Conservation (phyloP, 257 asterid genomes). For the Nicotiana knightiana region DNA sequence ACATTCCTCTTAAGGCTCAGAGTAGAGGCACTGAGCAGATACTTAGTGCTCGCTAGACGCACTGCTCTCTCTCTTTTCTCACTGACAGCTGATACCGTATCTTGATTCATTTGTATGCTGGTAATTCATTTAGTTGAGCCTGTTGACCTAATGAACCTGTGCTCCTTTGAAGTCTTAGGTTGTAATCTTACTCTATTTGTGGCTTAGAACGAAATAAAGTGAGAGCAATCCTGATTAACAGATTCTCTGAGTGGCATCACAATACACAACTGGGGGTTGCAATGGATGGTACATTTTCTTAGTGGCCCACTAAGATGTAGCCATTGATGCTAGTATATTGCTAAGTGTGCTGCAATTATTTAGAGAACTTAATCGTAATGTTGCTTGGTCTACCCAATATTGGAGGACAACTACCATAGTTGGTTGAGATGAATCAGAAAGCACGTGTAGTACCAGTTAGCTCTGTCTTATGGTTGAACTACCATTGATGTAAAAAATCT, state of each 20-base stretch:
- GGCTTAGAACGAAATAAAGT: background rate
- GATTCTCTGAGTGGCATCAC: background rate
- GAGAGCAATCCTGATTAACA: background rate
- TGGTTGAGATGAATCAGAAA: background rate
- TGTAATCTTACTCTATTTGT: conserved; percentile 6
- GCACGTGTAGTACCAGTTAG: background rate
- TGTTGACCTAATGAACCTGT: background rate
- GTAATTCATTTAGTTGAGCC: background rate
- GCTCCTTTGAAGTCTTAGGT: background rate
- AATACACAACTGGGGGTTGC: background rate
- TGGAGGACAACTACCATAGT: background rate
- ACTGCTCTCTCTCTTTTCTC: background rate
- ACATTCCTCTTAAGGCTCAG: background rate
- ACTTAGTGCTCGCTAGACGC: background rate
- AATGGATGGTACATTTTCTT: background rate
- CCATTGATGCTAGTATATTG: background rate
- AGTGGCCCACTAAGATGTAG: background rate
- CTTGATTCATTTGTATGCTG: conserved; percentile 2
- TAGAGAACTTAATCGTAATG: background rate
- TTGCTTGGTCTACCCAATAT: background rate
- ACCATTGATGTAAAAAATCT: background rate
- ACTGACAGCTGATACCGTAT: background rate
- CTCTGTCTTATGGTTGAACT: background rate
- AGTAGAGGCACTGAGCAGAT: background rate
- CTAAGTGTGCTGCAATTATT: background rate